phyloP scores from a whole-genome alignment of 208 protist genomes.

The Acanthamoeba quina region DNA sequence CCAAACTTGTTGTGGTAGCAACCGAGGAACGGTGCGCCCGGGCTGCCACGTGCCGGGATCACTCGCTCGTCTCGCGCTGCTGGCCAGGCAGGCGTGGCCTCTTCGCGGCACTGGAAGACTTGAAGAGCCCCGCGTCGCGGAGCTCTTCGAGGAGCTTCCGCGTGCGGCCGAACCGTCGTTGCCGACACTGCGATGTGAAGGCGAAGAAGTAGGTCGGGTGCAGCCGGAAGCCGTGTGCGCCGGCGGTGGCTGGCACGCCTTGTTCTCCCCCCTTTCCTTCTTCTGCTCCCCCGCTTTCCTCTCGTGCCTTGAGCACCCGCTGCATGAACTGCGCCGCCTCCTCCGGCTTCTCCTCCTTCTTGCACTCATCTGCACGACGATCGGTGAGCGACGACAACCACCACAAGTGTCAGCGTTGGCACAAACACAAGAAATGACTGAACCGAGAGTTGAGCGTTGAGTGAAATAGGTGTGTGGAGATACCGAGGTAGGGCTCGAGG shows the following conservation, averaged over 20 bases:
- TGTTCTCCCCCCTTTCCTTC: no score
- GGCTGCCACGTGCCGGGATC: no score
- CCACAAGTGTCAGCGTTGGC: background rate
- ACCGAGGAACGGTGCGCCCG: no score
- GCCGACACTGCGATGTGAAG: background rate
- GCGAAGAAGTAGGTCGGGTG: background rate
- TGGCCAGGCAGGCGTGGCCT: background rate
- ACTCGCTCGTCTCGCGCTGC: no score
- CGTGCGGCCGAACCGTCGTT: background rate
- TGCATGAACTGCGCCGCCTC: slow-evolving; percentile 4
- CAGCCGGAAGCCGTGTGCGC: background rate
- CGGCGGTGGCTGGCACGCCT: no score
- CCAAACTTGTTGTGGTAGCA: no score
- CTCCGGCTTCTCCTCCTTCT: background rate
- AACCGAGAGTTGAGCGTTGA: background rate
- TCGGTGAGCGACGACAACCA: no score
- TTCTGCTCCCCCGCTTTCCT: background rate
- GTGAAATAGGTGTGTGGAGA: no score
- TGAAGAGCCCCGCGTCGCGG: background rate
- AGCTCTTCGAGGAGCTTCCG: background rate
- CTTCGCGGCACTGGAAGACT: background rate
- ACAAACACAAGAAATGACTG: background rate
- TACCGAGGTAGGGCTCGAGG: slow-evolving; percentile 12
- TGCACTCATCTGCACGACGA: background rate
- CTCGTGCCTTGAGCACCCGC: background rate